These are phyloP conservation scores for Solanum sitiens DNA, from an alignment of 257 asterid species.

Conservation along the genomic window DNA sequence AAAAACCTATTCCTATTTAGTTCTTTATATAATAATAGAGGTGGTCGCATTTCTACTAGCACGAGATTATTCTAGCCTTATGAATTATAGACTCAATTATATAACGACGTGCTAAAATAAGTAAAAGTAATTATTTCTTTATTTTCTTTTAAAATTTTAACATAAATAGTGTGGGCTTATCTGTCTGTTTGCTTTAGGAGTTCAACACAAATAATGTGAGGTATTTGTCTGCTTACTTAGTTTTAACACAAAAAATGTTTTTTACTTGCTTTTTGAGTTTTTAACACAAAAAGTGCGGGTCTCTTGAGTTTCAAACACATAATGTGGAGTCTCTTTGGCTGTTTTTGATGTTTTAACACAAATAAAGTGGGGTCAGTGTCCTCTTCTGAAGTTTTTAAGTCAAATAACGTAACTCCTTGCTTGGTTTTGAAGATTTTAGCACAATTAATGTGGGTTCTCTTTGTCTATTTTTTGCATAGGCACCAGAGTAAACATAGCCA, in stretches of 20 bases:
- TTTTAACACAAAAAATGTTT: not conserved
- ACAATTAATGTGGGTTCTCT: no score
- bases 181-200: not conserved
- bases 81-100: no score
- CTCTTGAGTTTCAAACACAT: not conserved
- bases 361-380: not conserved
- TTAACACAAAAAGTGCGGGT: not conserved
- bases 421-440: not conserved
- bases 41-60: not conserved
- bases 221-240: not conserved
- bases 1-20: no score
- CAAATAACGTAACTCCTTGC: not conserved
- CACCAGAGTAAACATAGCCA: no score
- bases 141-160: no score
- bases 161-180: not conserved
- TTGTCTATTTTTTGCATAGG: no score
- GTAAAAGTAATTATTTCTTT: not conserved
- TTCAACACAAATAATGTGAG: not conserved
- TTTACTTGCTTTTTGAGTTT: not conserved
- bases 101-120: not conserved
- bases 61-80: not conserved
- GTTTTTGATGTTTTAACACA: not conserved
- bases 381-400: not conserved
- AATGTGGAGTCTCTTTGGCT: not conserved
- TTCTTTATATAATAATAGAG: no score